Conservation (phyloP, 768 basidiomycete species). For the Lactarius trivialis region DNA sequence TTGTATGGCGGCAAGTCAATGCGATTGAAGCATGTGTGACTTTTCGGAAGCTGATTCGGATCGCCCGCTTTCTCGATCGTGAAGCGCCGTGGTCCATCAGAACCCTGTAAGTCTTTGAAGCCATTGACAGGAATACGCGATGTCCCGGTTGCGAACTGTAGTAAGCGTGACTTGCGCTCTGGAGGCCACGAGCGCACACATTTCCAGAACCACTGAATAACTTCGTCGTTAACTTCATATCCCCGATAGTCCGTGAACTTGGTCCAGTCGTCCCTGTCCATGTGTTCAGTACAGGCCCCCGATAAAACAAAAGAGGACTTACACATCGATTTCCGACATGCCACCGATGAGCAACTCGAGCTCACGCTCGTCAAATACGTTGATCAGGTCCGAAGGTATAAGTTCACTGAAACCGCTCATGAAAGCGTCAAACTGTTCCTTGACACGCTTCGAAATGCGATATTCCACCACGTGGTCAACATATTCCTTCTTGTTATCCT, state of each 20-base stretch:
- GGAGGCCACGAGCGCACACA: slow-evolving; percentile 96
- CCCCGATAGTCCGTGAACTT: slow-evolving; percentile 99
- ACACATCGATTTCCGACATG: slow-evolving; percentile 99
- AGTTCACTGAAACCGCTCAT: slow-evolving; percentile 99
- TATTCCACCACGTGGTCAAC: slow-evolving; percentile 93
- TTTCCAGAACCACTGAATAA: slow-evolving; percentile 99
- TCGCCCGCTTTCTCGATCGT: slow-evolving; percentile 99
- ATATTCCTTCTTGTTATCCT: slow-evolving; percentile 99
- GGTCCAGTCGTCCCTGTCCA: slow-evolving; percentile 85
- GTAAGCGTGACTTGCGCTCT: slow-evolving; percentile 91
- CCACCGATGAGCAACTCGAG: slow-evolving; percentile 96
- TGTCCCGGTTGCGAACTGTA: slow-evolving; percentile 97
- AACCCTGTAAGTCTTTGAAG: slow-evolving; percentile 97
- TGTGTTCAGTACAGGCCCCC: background rate
- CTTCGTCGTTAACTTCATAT: slow-evolving; percentile 90
- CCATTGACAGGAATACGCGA: slow-evolving; percentile 97
- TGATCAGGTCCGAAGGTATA: slow-evolving; percentile 95
- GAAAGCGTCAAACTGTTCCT: slow-evolving; percentile 98
- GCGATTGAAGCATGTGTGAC: slow-evolving; percentile 92
- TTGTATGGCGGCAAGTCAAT: slow-evolving; percentile 98
- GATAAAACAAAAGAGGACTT: slow-evolving; percentile 34
- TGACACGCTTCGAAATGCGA: slow-evolving; percentile 94
- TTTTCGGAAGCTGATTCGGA: slow-evolving; percentile 93
- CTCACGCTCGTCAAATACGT: slow-evolving; percentile 98
- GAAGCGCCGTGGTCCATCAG: slow-evolving; percentile 93